phyloP scores from a whole-genome alignment of 2,329 filamentous ascomycete genomes.

The Cercospora beticola region DNA sequence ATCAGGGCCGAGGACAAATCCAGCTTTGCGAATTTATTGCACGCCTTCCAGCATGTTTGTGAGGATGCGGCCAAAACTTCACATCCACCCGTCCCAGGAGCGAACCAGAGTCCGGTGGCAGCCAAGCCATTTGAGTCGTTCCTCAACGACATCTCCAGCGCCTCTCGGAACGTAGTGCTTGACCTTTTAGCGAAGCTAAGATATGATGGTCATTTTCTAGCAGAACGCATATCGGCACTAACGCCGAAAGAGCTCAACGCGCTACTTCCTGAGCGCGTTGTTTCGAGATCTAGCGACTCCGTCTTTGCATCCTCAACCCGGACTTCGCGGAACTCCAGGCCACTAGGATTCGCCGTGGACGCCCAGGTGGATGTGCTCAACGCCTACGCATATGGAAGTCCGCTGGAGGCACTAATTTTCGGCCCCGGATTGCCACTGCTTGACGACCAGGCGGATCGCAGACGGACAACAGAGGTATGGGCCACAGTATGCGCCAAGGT shows the following conservation, averaged over 20 bases:
- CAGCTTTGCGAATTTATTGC: conserved; percentile 70
- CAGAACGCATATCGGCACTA: conserved; percentile 74
- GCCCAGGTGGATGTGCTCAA: conserved; percentile 31
- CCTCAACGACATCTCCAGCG: conserved; percentile 69
- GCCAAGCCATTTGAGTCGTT: conserved; percentile 42
- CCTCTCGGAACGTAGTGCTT: conserved; percentile 72
- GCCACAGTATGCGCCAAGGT: conserved; percentile 81
- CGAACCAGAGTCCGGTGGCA: conserved; percentile 65
- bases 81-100: conserved; percentile 1
- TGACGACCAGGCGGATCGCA: conserved; percentile 55
- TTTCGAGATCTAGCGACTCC: conserved; percentile 77
- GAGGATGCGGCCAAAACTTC: conserved; percentile 68
- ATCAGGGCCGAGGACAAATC: conserved; percentile 79
- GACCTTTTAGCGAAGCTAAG: conserved; percentile 79
- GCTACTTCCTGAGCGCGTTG: conserved; percentile 75
- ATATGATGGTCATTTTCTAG: conserved; percentile 84
- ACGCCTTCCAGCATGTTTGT: conserved; percentile 73
- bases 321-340: conserved; percentile 46
- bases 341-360: conserved; percentile 33
- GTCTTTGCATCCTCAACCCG: conserved; percentile 64
- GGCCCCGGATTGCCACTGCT: conserved; percentile 44
- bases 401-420: conserved; percentile 33
- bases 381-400: conserved; percentile 28
- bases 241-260: conserved; percentile 73
- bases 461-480: conserved; percentile 83